A percentile compares a stretch with the other conserved stretches of the same genome.
These are phyloP conservation scores for Lentithecium fluviatile DNA, from an alignment of 495 filamentous ascomycete species.

Conservation along the genomic window DNA sequence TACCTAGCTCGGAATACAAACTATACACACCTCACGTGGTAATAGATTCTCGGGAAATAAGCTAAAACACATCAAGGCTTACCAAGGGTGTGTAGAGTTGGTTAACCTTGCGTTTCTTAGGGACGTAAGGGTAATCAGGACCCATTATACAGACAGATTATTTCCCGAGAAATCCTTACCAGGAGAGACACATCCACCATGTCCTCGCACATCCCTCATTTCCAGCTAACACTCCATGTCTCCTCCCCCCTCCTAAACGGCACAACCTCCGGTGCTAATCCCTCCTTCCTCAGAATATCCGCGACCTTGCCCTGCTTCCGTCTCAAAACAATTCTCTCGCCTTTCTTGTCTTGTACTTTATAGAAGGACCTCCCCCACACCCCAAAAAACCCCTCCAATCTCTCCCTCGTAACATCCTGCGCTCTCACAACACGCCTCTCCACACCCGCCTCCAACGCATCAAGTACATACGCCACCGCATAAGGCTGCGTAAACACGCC, in stretches of 20 bases:
- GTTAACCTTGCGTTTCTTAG: too few relatives aligned
- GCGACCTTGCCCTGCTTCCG: conserved; percentile 60
- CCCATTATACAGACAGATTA: too few relatives aligned
- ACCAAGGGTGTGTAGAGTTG: too few relatives aligned
- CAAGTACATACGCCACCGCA: conserved; percentile 70
- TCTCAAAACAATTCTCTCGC: conserved; percentile 60
- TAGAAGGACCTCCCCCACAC: conserved; percentile 77
- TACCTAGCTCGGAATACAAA: too few relatives aligned
- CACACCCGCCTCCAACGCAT: conserved; percentile 69
- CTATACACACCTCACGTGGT: too few relatives aligned
- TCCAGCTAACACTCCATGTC: conserved; percentile 57
- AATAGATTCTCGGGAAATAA: too few relatives aligned
- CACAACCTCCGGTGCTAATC: conserved; percentile 61
- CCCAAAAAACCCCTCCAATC: conserved; percentile 72
- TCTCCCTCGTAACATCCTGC: conserved; percentile 67
- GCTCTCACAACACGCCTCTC: conserved; percentile 63
- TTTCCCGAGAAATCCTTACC: too few relatives aligned
- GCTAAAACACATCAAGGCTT: too few relatives aligned
- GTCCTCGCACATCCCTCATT: conserved; percentile 2
- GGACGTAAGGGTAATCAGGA: too few relatives aligned
- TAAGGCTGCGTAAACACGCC: conserved; percentile 92
- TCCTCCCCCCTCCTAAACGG: conserved; percentile 66
- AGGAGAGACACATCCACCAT: too few relatives aligned
- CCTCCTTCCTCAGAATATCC: conserved; percentile 65
- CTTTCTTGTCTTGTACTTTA: conserved; percentile 47